These are phyloP conservation scores for Perkinsus olseni DNA, from an alignment of 169 alveolate genomes.

Conservation along the genomic window DNA sequence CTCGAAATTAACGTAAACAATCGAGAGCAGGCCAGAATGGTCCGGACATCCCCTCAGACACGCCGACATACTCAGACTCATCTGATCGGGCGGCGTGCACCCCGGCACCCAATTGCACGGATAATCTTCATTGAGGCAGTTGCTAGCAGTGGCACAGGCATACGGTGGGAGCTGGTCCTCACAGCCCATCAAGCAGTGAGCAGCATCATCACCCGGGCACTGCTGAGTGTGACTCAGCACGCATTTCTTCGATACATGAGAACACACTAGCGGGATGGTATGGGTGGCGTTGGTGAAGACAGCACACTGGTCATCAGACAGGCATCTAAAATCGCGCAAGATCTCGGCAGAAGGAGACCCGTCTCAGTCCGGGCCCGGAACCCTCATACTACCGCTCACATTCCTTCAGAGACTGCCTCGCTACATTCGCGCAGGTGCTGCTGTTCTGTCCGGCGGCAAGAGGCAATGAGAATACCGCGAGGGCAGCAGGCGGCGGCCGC, in stretches of 20 bases:
- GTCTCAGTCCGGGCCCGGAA: too few species aligned
- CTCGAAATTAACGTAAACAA: neutral
- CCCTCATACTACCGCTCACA: neutral
- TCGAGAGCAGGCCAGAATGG: neutral
- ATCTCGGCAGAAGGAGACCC: too few species aligned
- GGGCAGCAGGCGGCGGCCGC: too few species aligned
- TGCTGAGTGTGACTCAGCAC: neutral
- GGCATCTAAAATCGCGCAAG: neutral
- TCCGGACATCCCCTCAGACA: neutral
- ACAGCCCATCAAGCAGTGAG: neutral
- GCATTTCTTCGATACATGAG: neutral
- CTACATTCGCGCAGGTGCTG: neutral
- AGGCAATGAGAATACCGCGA: neutral
- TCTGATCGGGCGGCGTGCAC: neutral
- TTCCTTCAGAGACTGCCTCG: neutral
- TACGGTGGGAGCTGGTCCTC: neutral
- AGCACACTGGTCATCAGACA: neutral
- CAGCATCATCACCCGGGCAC: neutral
- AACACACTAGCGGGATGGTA: neutral
- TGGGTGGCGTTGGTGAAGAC: neutral
- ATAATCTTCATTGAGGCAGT: neutral
- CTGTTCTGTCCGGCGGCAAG: neutral
- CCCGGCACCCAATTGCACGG: neutral
- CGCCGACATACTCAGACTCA: neutral
- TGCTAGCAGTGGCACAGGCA: neutral